Base-by-base conservation (phyloP, 148 eudicot species). In the Pharnaceum exiguum region DNA sequence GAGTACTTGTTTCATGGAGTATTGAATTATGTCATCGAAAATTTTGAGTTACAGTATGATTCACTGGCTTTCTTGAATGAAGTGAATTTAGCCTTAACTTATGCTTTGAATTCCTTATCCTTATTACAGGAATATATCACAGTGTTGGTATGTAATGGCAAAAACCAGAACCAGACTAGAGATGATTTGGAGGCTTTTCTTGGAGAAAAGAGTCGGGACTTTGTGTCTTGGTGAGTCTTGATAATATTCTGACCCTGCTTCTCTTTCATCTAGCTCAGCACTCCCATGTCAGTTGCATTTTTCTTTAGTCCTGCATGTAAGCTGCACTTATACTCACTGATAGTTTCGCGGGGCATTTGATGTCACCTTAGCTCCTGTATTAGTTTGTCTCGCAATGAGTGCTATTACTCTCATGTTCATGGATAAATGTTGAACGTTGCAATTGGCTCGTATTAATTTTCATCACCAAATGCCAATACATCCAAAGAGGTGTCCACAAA, bases 101-200 rank as follows among this genome's bases (percentile, higher is more conserved):
- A 38, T 18, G 10, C 26, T 51, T 49, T 61, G 19, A 8, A 32
- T 28, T 21, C 42, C 46, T 57, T 31, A 19, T 16, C 46, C 42
- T 22, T 60, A 6, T 46, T 29, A 17, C 58, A 79, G 83, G 83
- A 79, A 43, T 79, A 79, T 69, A 69, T 79, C 43, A 69, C 71
- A 44, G 83, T 79, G 43, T 68, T 79, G 10, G 72, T 79, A 49
- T 72, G 77, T 35, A 79, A 79, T 10, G 75, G 77, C 4, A 79
- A 79, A 51, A 51, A 57, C 66, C 83, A 79, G 64, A 53, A 69
- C 53, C 80, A 75, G 66, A 77, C 77, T 28, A 66, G 62, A 59
- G 70, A 79, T 12, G 72, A 71, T 66, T 61, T 79, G 60, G 72
- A 75, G 54, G 80, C 75, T 15, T 79, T 79, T 65, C 80, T 79